Evolutionary conservation across 192 early-diverging fungal species (phyloP).

Genomic region (Chytriomyces sp.): DNA sequence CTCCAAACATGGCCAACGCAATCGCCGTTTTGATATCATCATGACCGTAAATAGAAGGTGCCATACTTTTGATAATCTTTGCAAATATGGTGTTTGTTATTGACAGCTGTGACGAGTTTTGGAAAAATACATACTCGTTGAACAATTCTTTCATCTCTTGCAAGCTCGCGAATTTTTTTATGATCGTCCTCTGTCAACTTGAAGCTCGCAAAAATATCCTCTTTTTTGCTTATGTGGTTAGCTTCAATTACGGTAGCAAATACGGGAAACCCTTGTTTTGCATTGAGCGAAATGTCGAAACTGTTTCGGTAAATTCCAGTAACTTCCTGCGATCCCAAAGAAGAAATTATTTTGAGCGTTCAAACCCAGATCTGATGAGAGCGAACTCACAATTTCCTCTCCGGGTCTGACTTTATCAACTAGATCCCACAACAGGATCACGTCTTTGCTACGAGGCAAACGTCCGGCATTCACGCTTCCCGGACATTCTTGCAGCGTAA

Average conservation of each 20-base stretch:
- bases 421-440: constrained; percentile 93
- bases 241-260: constrained; percentile 97
- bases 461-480: constrained; percentile 94
- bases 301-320: constrained; percentile 96
- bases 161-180: constrained; percentile 72
- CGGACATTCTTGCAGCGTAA: constrained; percentile 95
- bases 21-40: constrained; percentile 95
- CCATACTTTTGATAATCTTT: constrained; percentile 90
- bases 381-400: constrained; percentile 80
- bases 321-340: constrained; percentile 64
- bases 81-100: background rate
- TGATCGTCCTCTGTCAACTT: constrained; percentile 91
- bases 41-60: constrained; percentile 99
- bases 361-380: background rate
- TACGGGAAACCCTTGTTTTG: constrained; percentile 94
- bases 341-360: background rate
- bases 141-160: constrained; percentile 79
- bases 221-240: constrained; percentile 89
- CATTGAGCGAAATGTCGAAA: constrained; percentile 86
- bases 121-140: constrained; percentile 60
- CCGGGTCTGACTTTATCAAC: constrained; percentile 95
- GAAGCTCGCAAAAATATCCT: constrained; percentile 86
- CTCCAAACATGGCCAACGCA: constrained; percentile 93
- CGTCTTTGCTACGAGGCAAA: constrained; percentile 90
- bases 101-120: constrained; percentile 3